Evolutionary conservation across 1,284 basidiomycete species (phyloP), one percentile per base, ranked within the genome.

Genomic region (Flammula alnicola): DNA sequence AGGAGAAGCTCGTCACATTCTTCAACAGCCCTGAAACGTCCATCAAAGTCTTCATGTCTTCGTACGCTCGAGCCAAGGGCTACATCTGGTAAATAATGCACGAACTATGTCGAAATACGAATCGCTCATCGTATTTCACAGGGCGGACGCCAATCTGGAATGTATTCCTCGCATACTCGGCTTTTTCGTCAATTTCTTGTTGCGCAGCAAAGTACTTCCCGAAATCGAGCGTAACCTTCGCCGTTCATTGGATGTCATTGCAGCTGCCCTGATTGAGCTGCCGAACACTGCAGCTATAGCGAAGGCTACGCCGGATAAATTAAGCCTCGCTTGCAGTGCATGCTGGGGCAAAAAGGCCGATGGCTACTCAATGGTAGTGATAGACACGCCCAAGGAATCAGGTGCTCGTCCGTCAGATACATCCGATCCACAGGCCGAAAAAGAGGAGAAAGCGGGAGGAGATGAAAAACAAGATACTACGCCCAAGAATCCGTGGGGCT

Each of bases 1-100:
- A 76, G 22, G 72, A 75, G 16, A 77, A 73, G 35, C 63, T 79
- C 51, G 56, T 69, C 0, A 49, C 55, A 1, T 88, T 88, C 65
- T 65, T 87, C 42, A 65, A 73, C 44, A 73, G 84, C 48, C 82
- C 86, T 0, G 83, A 79, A 55, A 64, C 59, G 6, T 63, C 70
- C 9, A 66, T 83, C 44, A 78, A 73, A 48, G 70, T 86, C 5
- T 88, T 86, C 64, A 71, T 88, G 53, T 84, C 84, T 0, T 82
- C 81, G 1, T 76, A 79, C 57, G 83, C 79, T 66, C 72, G 77
- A 31, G 74, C 80, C 41, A 75, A 78, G 38, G 86, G 86, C 6
- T 72, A 84, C 40, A 73, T 81, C 35, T 86, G 79, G 86, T 86
- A 58, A 27, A 73, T 62, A 1, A 42, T 2, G 4, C 12, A n/a